phyloP scores from a whole-genome alignment of 371 early-diverging fungal species.

The Zancudomyces culisetae region DNA sequence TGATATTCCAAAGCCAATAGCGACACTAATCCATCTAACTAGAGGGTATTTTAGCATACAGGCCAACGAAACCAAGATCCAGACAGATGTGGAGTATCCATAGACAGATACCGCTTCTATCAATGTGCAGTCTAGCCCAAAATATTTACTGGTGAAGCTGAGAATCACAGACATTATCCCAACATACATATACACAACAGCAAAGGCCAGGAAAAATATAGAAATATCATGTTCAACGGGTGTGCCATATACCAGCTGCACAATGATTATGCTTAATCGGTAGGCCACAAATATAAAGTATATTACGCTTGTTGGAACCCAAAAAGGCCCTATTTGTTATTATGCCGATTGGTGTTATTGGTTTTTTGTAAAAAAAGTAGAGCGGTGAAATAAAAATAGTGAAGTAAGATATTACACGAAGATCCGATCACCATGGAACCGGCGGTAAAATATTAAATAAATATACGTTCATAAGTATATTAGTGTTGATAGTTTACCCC shows the following conservation, averaged over 20 bases:
- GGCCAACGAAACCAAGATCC: constrained; percentile 76
- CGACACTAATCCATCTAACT: constrained; percentile 2
- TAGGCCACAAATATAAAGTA: constrained; percentile 79
- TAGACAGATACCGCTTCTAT: constrained; percentile 72
- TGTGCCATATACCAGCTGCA: constrained; percentile 34
- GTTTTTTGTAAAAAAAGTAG: too few species aligned
- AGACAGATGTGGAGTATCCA: constrained; percentile 78
- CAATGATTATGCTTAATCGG: constrained; percentile 64
- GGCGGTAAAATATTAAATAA: too few species aligned
- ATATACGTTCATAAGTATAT: too few species aligned
- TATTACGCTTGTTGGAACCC: constrained; percentile 87
- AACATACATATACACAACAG: constrained; percentile 62
- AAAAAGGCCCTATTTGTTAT: constrained; percentile 53
- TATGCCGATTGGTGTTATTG: too few species aligned
- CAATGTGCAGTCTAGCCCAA: constrained; percentile 53
- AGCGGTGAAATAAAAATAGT: too few species aligned
- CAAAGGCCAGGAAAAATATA: constrained; percentile 54
- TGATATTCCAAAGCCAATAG: neutral
- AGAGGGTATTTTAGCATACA: constrained; percentile 6
- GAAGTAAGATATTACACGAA: too few species aligned
- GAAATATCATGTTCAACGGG: constrained; percentile 56
- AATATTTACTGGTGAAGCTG: constrained; percentile 70
- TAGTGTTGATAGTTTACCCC: too few species aligned
- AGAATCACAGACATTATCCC: constrained; percentile 46
- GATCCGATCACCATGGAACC: too few species aligned